Evolutionary conservation across 257 asterid species (phyloP).

Genomic region (Haberlea rhodopensis): DNA sequence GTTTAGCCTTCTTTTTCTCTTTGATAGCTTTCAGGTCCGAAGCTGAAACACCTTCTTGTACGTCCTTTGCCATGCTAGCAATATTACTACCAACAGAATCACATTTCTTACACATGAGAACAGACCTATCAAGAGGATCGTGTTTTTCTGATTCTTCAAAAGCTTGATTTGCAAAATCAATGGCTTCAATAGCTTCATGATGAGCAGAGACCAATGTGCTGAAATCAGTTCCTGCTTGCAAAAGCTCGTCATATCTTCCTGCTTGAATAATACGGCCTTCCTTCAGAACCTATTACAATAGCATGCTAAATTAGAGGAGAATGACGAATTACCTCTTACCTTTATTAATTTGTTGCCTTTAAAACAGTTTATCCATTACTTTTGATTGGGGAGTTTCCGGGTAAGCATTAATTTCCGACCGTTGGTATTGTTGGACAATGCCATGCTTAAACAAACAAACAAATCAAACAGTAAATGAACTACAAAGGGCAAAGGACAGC

Average conservation of each 20-base stretch:
- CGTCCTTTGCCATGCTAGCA: conserved; percentile 52
- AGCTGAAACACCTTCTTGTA: conserved; percentile 59
- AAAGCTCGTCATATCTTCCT: conserved; percentile 91
- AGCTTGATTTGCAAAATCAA: conserved; percentile 66
- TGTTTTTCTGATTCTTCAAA: conserved; percentile 58
- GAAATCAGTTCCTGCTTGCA: conserved; percentile 96
- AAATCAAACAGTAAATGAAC: conserved; percentile 10
- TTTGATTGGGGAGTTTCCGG: conserved; percentile 1
- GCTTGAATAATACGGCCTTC: conserved; percentile 91
- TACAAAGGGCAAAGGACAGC: conserved; percentile 15
- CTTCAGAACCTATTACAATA: conserved; percentile 68
- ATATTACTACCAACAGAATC: conserved; percentile 54
- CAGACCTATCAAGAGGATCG: conserved; percentile 53
- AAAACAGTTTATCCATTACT: not conserved
- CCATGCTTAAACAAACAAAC: not conserved
- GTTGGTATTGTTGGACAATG: not conserved
- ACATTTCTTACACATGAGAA: conserved; percentile 49
- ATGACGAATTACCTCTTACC: not conserved
- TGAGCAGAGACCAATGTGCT: conserved; percentile 86
- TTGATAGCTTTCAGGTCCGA: conserved; percentile 72
- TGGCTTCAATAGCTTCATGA: conserved; percentile 95
- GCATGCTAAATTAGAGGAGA: conserved; percentile 21
- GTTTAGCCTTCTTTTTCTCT: conserved; percentile 89
- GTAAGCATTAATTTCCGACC: not conserved
- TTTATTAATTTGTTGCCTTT: conserved; percentile 9